These are phyloP conservation scores for Pueraria montana DNA, from an alignment of 306 rosid genomes.

Conservation along the genomic window DNA sequence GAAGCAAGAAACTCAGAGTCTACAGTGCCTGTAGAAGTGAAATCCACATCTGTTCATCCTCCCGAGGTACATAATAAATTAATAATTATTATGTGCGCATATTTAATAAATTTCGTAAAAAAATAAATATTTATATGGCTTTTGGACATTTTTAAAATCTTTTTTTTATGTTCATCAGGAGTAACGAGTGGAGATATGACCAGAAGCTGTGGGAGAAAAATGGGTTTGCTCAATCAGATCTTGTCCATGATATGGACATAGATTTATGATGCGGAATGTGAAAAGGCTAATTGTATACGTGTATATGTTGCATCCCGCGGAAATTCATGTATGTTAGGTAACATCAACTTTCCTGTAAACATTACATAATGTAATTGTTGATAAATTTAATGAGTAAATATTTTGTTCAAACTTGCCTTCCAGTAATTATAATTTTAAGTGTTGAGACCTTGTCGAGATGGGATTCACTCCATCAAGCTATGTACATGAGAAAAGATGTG, in stretches of 20 bases:
- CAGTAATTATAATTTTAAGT: slow-evolving; percentile 2
- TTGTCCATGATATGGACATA: slow-evolving; percentile 34
- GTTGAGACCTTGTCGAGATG: slow-evolving; percentile 14
- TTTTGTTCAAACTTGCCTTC: neutral
- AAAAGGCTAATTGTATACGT: slow-evolving; percentile 44
- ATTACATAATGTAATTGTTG: slow-evolving; percentile 41
- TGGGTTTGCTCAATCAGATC: slow-evolving; percentile 41
- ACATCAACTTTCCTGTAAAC: slow-evolving; percentile 23
- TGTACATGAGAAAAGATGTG: slow-evolving; percentile 6
- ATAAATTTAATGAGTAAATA: slow-evolving; percentile 26
- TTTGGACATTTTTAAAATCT: slow-evolving; percentile 5
- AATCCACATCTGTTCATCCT: slow-evolving; percentile 47
- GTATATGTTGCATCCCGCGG: slow-evolving; percentile 48
- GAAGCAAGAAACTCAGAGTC: slow-evolving; percentile 74
- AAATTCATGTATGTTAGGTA: slow-evolving; percentile 45
- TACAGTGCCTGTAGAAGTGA: slow-evolving; percentile 54
- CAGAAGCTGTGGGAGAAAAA: slow-evolving; percentile 43
- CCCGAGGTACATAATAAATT: slow-evolving; percentile 60
- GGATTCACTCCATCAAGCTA: neutral
- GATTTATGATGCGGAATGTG: slow-evolving; percentile 40
- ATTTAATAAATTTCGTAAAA: neutral
- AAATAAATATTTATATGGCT: neutral
- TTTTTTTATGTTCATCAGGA: slow-evolving; percentile 56
- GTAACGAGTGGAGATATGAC: slow-evolving; percentile 41
- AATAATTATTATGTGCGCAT: slow-evolving; percentile 19